Conservation (phyloP, 2,329 filamentous ascomycete genomes). For the Hymenoscyphus repandus region DNA sequence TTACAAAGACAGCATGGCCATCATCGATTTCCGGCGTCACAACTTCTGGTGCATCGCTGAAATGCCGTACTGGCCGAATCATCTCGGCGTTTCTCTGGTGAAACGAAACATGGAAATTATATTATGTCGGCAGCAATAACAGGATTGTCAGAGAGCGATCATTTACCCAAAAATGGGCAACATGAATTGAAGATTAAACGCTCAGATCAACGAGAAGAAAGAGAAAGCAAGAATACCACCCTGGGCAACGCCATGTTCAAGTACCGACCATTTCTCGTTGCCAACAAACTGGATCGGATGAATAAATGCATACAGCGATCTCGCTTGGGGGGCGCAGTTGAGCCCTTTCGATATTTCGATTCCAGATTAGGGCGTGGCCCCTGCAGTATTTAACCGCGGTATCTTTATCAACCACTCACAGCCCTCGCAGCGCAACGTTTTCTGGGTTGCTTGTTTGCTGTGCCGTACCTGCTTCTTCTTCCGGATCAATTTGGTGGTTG, state of each 20-base stretch:
- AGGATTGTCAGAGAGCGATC: not conserved
- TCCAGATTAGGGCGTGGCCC: not conserved
- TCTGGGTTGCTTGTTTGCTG: not conserved
- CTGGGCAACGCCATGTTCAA: not conserved
- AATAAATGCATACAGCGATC: not conserved
- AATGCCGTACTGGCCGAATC: constrained; percentile 5
- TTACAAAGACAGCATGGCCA: not conserved
- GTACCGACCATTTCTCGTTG: not conserved
- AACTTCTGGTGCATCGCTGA: constrained; percentile 8
- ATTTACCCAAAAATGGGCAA: not conserved
- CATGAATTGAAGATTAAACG: too few species aligned
- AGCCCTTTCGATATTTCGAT: constrained; percentile 2
- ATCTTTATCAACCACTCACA: not conserved
- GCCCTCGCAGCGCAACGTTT: not conserved
- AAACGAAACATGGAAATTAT: not conserved
- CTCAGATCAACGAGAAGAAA: not conserved
- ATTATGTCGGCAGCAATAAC: not conserved
- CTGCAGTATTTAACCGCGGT: not conserved
- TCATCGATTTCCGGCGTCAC: not conserved
- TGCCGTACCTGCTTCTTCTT: not conserved
- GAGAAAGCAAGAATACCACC: not conserved
- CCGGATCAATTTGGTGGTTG: too few species aligned
- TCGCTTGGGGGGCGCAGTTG: constrained; percentile 8
- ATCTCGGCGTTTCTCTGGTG: not conserved
- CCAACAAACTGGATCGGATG: not conserved